These are phyloP conservation scores for Aspergillus sp. DNA, from an alignment of 2,329 filamentous ascomycete genomes.

Conservation along the genomic window DNA sequence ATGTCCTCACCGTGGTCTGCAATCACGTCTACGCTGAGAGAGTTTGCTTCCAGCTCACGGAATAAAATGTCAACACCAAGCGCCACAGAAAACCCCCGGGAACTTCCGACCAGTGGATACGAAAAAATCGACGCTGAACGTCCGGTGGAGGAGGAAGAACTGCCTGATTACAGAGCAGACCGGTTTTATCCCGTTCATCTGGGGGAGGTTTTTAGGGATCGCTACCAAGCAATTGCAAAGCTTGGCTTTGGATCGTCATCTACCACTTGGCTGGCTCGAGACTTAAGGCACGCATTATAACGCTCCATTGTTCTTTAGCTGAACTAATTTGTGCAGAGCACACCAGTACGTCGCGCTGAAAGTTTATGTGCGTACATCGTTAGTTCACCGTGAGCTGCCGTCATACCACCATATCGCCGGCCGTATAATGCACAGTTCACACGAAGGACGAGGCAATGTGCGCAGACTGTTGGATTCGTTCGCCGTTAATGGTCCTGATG, in stretches of 20 bases:
- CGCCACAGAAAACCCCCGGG: not conserved
- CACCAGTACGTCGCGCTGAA: constrained; percentile 22
- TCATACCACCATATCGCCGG: constrained; percentile 23
- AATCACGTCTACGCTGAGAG: not conserved
- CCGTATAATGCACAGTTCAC: constrained; percentile 16
- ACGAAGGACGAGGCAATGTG: constrained; percentile 24
- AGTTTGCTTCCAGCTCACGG: not conserved
- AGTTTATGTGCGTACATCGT: constrained; percentile 21
- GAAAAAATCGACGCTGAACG: not conserved
- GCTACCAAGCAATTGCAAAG: constrained; percentile 27
- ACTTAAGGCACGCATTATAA: constrained; percentile 17
- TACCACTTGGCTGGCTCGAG: constrained; percentile 27
- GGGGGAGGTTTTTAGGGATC: constrained; percentile 22
- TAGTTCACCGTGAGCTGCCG: constrained; percentile 24
- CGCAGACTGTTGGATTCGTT: constrained; percentile 32
- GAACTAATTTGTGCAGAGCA: constrained; percentile 14
- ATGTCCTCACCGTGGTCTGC: not conserved
- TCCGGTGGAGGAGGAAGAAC: constrained; percentile 23
- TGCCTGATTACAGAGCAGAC: constrained; percentile 20
- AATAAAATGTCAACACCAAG: not conserved
- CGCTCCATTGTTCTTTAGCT: not conserved
- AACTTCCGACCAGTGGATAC: not conserved
- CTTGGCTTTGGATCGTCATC: constrained; percentile 29
- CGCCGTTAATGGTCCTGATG: constrained; percentile 22
- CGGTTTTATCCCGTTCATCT: constrained; percentile 26